A percentile compares a stretch with the other conserved stretches of the same genome.
Evolutionary conservation across 345 rosid species (phyloP).

Genomic region (Syzygium aqueum): DNA sequence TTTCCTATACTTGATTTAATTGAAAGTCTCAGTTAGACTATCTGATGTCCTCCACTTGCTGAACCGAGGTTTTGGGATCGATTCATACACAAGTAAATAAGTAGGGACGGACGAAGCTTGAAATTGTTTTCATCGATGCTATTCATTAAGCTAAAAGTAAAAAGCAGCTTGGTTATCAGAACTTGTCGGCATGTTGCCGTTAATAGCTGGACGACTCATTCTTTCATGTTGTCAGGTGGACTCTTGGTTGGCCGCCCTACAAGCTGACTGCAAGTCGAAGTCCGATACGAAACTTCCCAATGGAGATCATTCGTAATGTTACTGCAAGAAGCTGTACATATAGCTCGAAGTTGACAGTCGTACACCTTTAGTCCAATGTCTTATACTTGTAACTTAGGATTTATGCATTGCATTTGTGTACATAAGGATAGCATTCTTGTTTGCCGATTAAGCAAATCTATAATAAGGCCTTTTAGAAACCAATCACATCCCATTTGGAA

Average conservation of each 20-base stretch:
- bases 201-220: background rate
- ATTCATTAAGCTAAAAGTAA: background rate
- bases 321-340: conserved; percentile 20
- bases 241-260: conserved; percentile 59
- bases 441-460: background rate
- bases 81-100: background rate
- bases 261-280: conserved; percentile 35
- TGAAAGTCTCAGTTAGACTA: background rate
- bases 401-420: conserved; percentile 28
- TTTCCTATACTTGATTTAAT: background rate
- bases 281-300: conserved; percentile 25
- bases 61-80: background rate
- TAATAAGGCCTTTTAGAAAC: background rate
- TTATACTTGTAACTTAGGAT: background rate
- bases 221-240: conserved; percentile 36
- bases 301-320: conserved; percentile 4
- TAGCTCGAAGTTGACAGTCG: background rate
- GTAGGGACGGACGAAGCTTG: background rate
- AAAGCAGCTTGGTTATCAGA: background rate
- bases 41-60: background rate
- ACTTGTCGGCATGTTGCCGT: background rate
- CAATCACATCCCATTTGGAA: background rate
- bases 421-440: conserved; percentile 6
- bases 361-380: background rate
- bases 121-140: background rate